Conservation (phyloP, 441 rosid genomes). For the Manihot esculenta region DNA sequence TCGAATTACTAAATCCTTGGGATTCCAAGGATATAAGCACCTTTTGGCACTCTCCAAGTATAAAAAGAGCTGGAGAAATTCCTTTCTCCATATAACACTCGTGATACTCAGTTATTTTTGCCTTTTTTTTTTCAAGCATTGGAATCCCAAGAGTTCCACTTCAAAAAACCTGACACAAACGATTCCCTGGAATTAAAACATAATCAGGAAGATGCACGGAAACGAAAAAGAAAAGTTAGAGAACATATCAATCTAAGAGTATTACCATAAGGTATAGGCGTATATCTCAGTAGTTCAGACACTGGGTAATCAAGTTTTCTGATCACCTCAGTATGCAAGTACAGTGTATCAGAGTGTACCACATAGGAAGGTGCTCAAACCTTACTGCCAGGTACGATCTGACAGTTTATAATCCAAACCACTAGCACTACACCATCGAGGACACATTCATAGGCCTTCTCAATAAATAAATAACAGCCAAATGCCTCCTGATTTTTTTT, state of each 20-base stretch:
- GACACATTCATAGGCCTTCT: too few species aligned
- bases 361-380: neutral
- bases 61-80: too few species aligned
- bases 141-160: neutral
- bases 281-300: neutral
- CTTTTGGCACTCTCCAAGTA: neutral
- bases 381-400: too few species aligned
- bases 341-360: neutral
- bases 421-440: too few species aligned
- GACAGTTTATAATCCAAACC: too few species aligned
- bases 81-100: neutral
- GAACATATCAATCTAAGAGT: neutral
- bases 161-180: neutral
- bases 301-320: neutral
- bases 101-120: neutral
- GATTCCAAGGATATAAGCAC: neutral
- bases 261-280: too few species aligned
- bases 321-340: neutral
- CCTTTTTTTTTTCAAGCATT: too few species aligned
- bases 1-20: neutral
- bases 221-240: neutral
- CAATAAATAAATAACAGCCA: too few species aligned
- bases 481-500: too few species aligned
- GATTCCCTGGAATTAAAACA: neutral
- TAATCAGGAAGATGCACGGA: neutral